Conservation (phyloP, 306 rosid species). For the Argentina anserina region DNA sequence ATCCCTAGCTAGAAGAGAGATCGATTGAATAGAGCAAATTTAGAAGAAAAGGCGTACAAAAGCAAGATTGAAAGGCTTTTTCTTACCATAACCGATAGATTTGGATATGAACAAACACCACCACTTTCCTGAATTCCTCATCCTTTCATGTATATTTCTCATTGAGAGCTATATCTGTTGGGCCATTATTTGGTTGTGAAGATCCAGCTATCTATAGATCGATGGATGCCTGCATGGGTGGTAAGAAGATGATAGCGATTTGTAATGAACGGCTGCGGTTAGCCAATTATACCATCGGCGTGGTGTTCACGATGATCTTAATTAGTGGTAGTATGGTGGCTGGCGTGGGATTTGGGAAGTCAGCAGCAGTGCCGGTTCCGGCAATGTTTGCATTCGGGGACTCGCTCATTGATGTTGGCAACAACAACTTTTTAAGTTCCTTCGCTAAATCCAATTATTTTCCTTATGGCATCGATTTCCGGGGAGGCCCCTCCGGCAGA, state of each 20-base stretch:
- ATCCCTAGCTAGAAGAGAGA: neutral
- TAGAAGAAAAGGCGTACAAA: slow-evolving; percentile 16
- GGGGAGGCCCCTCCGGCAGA: slow-evolving; percentile 66
- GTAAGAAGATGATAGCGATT: neutral
- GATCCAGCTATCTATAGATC: neutral
- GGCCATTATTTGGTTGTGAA: neutral
- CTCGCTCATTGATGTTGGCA: slow-evolving; percentile 80
- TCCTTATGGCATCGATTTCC: slow-evolving; percentile 75
- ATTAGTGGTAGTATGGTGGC: neutral
- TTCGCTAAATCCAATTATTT: slow-evolving; percentile 54
- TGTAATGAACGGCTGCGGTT: neutral
- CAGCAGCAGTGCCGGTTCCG: slow-evolving; percentile 38
- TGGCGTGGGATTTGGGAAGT: neutral
- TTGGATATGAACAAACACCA: neutral
- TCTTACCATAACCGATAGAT: slow-evolving; percentile 11
- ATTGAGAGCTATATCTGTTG: neutral
- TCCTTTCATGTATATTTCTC: neutral
- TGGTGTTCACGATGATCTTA: neutral
- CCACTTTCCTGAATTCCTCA: neutral
- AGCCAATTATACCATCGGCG: neutral
- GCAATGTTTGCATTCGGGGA: slow-evolving; percentile 85
- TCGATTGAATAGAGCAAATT: slow-evolving; percentile 3
- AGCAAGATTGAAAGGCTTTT: slow-evolving; percentile 14
- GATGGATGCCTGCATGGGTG: neutral
- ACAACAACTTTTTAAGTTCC: slow-evolving; percentile 59